Percentiles rank a stretch among this genome's conserved stretches.
Conservation (phyloP, 2,329 filamentous ascomycete genomes). For the Arthrobotrys sinensis region DNA sequence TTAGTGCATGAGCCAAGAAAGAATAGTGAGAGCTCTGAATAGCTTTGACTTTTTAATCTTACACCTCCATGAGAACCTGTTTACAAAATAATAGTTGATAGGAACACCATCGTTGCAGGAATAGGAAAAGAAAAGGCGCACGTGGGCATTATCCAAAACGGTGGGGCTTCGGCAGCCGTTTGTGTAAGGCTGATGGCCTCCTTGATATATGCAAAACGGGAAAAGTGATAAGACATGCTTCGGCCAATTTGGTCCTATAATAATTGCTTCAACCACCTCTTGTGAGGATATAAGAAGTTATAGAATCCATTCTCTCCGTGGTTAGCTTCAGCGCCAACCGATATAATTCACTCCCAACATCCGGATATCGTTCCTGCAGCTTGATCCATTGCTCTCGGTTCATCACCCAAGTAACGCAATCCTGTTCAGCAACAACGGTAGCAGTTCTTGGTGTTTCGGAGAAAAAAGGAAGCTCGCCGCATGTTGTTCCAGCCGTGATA, state of each 20-base stretch:
- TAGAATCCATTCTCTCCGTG: constrained; percentile 87
- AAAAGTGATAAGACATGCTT: constrained; percentile 30
- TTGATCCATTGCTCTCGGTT: constrained; percentile 79
- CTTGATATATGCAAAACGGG: constrained; percentile 14
- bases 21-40: constrained; percentile 14
- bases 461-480: constrained; percentile 96
- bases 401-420: constrained; percentile 87
- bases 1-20: constrained; percentile 16
- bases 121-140: constrained; percentile 35
- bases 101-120: constrained; percentile 1
- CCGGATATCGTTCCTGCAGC: constrained; percentile 80
- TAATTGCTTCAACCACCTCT: constrained; percentile 62
- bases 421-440: constrained; percentile 85
- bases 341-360: constrained; percentile 86
- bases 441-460: constrained; percentile 89
- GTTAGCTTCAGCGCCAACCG: constrained; percentile 92
- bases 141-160: constrained; percentile 52
- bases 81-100: background rate
- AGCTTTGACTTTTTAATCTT: background rate
- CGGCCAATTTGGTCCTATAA: background rate
- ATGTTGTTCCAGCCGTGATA: constrained; percentile 76
- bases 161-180: constrained; percentile 17
- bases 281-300: constrained; percentile 69
- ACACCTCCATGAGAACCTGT: constrained; percentile 3
- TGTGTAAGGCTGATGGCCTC: constrained; percentile 23